These are phyloP conservation scores for Eucalyptus cladocalyx DNA, from an alignment of 345 rosid species.

Conservation along the genomic window DNA sequence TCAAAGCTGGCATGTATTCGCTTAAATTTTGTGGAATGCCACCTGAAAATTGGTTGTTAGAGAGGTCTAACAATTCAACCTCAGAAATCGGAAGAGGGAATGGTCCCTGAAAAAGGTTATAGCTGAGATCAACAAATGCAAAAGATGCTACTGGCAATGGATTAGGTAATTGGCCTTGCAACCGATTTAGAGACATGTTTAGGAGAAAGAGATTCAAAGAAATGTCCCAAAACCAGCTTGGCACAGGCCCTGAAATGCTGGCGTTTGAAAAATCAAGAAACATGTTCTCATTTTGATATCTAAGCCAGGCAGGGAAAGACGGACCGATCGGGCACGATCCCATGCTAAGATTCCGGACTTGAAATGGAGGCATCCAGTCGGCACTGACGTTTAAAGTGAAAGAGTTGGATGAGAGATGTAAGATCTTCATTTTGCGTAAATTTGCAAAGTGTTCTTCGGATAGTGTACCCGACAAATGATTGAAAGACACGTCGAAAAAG, in stretches of 20 bases:
- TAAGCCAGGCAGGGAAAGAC: conserved; percentile 26
- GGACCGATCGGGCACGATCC: conserved; percentile 26
- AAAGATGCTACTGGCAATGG: background rate
- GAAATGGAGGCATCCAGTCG: conserved; percentile 36
- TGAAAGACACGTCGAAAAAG: conserved; percentile 11
- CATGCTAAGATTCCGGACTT: conserved; percentile 4
- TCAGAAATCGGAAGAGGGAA: conserved; percentile 5
- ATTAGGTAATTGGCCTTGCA: conserved; percentile 14
- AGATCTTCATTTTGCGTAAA: conserved; percentile 9
- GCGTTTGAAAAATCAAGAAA: conserved; percentile 23
- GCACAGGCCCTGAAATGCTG: conserved; percentile 26
- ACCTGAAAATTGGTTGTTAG: conserved; percentile 17
- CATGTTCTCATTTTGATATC: background rate
- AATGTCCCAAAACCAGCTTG: conserved; percentile 41
- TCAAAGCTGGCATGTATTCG: conserved; percentile 2
- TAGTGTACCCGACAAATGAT: conserved; percentile 12
- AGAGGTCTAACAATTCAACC: conserved; percentile 11
- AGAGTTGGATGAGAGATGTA: conserved; percentile 14
- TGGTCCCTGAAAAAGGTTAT: conserved; percentile 9
- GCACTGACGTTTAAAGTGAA: conserved; percentile 17
- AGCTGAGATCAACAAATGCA: conserved; percentile 19
- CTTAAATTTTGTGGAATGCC: conserved; percentile 3
- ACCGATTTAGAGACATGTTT: conserved; percentile 14
- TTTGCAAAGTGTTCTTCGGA: conserved; percentile 15
- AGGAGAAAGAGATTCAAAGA: conserved; percentile 3